Conservation (phyloP, 352 stramenopile species). For the Phytophthora sojae region DNA sequence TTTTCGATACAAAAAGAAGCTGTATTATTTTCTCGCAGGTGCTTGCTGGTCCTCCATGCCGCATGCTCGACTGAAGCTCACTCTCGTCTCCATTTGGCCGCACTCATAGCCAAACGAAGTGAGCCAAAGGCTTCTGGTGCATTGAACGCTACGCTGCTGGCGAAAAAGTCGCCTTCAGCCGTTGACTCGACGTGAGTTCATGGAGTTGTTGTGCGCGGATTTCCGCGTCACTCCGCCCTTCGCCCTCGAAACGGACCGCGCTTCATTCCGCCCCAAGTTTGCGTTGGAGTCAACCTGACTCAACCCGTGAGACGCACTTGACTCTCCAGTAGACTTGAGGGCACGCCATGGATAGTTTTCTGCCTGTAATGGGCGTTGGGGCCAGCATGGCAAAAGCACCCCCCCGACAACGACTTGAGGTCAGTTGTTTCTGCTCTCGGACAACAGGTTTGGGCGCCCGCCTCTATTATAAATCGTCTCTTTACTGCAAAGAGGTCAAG, state of each 20-base stretch:
- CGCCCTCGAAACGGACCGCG: constrained; percentile 10
- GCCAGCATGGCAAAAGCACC: constrained; percentile 15
- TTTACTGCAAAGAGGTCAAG: constrained; percentile 31
- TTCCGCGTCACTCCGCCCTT: constrained; percentile 7
- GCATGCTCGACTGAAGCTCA: neutral
- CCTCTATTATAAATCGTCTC: constrained; percentile 18
- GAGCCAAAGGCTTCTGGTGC: constrained; percentile 21
- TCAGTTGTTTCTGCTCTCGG: constrained; percentile 11
- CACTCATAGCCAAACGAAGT: too few relatives aligned
- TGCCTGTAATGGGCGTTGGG: constrained; percentile 11
- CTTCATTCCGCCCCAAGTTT: constrained; percentile 10
- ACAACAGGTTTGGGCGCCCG: constrained; percentile 19
- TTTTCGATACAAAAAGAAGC: neutral
- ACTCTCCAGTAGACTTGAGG: constrained; percentile 29
- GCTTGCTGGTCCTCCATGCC: neutral
- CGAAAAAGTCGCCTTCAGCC: constrained; percentile 17
- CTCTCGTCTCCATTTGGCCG: too few relatives aligned
- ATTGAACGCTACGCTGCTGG: constrained; percentile 12
- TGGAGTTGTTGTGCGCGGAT: constrained; percentile 19
- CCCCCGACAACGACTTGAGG: constrained; percentile 22
- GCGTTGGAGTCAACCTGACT: constrained; percentile 20
- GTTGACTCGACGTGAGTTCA: constrained; percentile 8
- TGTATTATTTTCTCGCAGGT: constrained; percentile 6
- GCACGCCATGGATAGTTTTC: constrained; percentile 17
- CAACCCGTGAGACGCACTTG: constrained; percentile 19